phyloP scores from a whole-genome alignment of 1,284 basidiomycete genomes.

The Chalciporus piperatoides region DNA sequence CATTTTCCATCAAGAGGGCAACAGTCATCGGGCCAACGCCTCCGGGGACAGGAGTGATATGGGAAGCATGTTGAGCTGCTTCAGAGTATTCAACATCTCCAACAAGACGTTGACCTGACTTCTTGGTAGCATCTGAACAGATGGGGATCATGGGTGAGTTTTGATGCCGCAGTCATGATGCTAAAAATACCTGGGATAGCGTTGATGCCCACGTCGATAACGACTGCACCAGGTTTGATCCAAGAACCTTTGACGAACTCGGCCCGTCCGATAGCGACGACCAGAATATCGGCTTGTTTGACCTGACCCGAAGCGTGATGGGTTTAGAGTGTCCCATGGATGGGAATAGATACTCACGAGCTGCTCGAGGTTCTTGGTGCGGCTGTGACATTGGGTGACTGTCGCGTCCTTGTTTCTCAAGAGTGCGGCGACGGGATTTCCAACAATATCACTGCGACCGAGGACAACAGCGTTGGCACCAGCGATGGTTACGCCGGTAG shows the following conservation, averaged over 20 bases:
- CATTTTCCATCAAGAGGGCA: constrained; percentile 97
- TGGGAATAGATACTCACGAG: constrained; percentile 52
- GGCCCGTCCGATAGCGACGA: constrained; percentile 91
- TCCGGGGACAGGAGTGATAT: constrained; percentile 97
- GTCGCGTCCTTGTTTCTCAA: constrained; percentile 91
- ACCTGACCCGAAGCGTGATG: constrained; percentile 46
- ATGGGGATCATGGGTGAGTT: background rate
- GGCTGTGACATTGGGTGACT: constrained; percentile 96
- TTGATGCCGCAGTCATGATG: background rate
- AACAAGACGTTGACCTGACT: constrained; percentile 93
- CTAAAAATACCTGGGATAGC: constrained; percentile 73
- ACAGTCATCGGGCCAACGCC: constrained; percentile 99
- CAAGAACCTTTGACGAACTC: constrained; percentile 91
- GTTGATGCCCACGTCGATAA: constrained; percentile 98
- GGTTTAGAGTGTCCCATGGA: constrained; percentile 9
- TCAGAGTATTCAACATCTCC: constrained; percentile 92
- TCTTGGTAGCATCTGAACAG: constrained; percentile 76
- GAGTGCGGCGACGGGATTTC: constrained; percentile 91
- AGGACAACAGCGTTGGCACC: constrained; percentile 90
- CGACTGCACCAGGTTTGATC: constrained; percentile 92
- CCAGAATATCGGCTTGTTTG: constrained; percentile 85
- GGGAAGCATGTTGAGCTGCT: constrained; percentile 74
- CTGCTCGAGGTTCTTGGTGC: constrained; percentile 76
- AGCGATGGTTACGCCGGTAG: constrained; percentile 70
- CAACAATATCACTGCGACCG: constrained; percentile 97